Conservation (phyloP, 208 protist genomes). For the Leishmania braziliensis region DNA sequence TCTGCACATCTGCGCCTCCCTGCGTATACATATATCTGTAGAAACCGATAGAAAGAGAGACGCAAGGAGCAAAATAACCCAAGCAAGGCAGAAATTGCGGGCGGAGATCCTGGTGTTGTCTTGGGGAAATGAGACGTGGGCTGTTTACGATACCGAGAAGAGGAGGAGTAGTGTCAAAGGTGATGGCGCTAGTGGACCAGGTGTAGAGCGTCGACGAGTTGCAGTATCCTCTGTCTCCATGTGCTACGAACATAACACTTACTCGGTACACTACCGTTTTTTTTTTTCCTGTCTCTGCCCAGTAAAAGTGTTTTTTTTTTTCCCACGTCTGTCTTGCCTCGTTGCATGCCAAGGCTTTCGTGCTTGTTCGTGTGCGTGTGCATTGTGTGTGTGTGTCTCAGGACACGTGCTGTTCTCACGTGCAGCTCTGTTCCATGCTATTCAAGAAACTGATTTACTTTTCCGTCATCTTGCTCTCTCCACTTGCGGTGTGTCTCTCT, state of each 20-base stretch:
- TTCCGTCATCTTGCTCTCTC: neutral
- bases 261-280: neutral
- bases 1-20: neutral
- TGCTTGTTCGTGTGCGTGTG: neutral
- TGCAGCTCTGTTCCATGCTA: neutral
- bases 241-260: neutral
- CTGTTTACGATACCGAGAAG: neutral
- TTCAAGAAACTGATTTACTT: neutral
- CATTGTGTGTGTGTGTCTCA: neutral
- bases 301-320: neutral
- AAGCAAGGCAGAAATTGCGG: neutral
- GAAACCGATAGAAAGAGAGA: neutral
- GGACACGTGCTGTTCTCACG: neutral
- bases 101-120: neutral
- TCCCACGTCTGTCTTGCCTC: neutral
- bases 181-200: neutral
- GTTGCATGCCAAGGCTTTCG: neutral
- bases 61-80: neutral
- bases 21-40: neutral
- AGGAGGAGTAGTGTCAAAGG: neutral
- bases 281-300: neutral
- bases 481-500: neutral
- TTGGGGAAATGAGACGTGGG: neutral
- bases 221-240: neutral
- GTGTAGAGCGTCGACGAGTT: neutral